Conservation (phyloP, 768 basidiomycete species). For the Rhodotorula sphaerocarpa region DNA sequence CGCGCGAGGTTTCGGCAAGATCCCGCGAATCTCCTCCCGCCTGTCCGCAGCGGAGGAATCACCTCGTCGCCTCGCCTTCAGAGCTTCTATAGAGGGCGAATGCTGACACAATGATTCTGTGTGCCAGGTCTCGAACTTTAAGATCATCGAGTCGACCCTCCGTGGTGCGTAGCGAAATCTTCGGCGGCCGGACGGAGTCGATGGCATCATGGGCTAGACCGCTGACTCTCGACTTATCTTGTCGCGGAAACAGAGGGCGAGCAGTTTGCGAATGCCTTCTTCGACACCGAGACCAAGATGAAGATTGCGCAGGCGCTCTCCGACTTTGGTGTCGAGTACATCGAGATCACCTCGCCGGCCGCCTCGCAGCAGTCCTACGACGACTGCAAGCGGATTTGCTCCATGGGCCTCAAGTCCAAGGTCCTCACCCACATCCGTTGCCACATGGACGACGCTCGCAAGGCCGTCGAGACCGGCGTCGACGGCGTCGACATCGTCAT, state of each 20-base stretch:
- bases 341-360: constrained; percentile 95
- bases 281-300: constrained; percentile 98
- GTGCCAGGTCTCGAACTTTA: constrained; percentile 60
- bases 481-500: constrained; percentile 99
- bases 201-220: no score
- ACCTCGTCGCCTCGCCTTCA: not conserved
- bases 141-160: constrained; percentile 93
- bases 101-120: not conserved
- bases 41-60: no score
- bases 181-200: no score
- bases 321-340: constrained; percentile 98
- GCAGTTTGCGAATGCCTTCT: constrained; percentile 97
- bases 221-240: not conserved
- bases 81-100: no score
- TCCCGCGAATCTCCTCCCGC: no score
- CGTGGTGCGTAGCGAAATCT: constrained; percentile 53
- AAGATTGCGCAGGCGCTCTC: constrained; percentile 96
- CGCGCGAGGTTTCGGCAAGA: not conserved
- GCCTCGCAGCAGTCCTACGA: constrained; percentile 88
- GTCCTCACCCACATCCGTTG: constrained; percentile 98
- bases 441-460: constrained; percentile 98
- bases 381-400: constrained; percentile 98
- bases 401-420: constrained; percentile 90
- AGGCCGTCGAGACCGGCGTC: constrained; percentile 97
- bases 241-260: constrained; percentile 36